Conservation (phyloP, 1,139 yeast species). For the Sugiyamaella sp. region DNA sequence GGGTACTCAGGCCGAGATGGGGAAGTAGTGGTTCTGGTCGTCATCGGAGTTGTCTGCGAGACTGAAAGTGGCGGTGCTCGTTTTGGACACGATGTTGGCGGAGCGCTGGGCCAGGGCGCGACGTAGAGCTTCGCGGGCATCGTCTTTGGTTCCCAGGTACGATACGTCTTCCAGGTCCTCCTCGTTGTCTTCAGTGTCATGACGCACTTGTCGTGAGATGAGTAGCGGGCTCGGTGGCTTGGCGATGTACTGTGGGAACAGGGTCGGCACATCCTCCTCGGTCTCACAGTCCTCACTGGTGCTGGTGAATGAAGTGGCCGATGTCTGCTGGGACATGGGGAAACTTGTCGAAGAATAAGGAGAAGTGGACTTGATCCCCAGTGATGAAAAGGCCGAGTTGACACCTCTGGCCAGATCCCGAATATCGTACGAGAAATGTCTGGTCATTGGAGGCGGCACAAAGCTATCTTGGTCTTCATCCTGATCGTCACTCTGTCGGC, state of each 20-base stretch:
- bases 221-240: constrained; percentile 10
- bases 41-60: constrained; percentile 5
- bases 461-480: background rate
- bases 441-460: constrained; percentile 11
- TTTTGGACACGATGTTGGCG: constrained; percentile 6
- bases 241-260: constrained; percentile 2
- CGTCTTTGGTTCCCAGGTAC: constrained; percentile 13
- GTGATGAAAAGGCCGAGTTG: constrained; percentile 15
- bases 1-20: constrained; percentile 11
- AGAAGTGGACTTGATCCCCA: constrained; percentile 4
- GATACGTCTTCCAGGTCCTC: constrained; percentile 11
- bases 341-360: constrained; percentile 4
- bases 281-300: background rate
- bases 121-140: constrained; percentile 18
- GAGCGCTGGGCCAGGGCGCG: constrained; percentile 16
- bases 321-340: constrained; percentile 7
- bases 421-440: constrained; percentile 18
- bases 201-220: background rate
- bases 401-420: constrained; percentile 16
- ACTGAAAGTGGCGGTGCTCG: background rate
- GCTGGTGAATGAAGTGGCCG: constrained; percentile 11
- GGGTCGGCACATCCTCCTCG: background rate
- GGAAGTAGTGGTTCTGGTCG: constrained; percentile 10
- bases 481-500: background rate
- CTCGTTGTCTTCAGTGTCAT: constrained; percentile 7